Base-by-base conservation (phyloP, 306 rosid species). In the Trifolium fragiferum region DNA sequence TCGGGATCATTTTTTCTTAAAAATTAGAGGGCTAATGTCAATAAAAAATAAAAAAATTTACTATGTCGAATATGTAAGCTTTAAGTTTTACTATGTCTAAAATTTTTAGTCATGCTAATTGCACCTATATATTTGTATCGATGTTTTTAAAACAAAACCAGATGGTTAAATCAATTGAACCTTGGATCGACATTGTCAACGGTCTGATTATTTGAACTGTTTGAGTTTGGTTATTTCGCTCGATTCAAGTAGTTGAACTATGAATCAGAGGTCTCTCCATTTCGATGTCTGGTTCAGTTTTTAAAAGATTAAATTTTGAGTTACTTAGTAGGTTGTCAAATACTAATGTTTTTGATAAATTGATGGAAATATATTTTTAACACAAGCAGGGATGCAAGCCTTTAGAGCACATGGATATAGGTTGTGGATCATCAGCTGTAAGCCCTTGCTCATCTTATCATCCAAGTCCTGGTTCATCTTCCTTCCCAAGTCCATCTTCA, bases 381-480 rank as follows among this genome's bases (percentile, higher is more conserved):
- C 75, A 62, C 66, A 61, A 84, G 25, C 80, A 93, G 98, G 98
- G 98, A 78, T 91, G 94, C 89, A 93, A 87, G 84, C 98, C 98
- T 47, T 62, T 84, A 20, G 94, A 89, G 74, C 86, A 76, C 10
- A 89, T 87, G 94, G 93, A 89, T 19, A 55, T 86, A 40, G 73
- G 80, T 54, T 92, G 90, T 35, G 91, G 90, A 58, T 89, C 96
- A 21, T 49, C 93, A 49, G 84, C 88, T 30, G 89, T 91, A 64
- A 91, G 98, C 63, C 97, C 96, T 1, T 86, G 88, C 70, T 89
- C 96, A 73, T 91, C 98, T 58, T 90, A 88, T 87, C 92, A 86
- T 79, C 98, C 96, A 30, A 93, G 98, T 80, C 97, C 98, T 1
- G 93, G 90, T 12, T 88, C 98, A 7, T 91, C 98, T 16, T 93